Base-by-base conservation (phyloP, 768 basidiomycete genomes). In the Kwoniella heveanensis region DNA sequence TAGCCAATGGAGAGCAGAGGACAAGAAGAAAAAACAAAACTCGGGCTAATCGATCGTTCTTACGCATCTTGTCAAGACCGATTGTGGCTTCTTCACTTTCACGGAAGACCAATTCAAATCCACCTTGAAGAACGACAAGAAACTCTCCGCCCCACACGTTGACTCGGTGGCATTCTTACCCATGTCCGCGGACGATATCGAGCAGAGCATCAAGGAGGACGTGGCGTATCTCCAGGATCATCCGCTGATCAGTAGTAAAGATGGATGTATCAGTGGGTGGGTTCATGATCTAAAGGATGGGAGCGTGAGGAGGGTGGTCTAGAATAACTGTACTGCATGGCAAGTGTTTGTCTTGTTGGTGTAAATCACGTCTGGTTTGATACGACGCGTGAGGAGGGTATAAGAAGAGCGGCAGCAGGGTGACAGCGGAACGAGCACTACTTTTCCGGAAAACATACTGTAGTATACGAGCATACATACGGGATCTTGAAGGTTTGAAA, bases 21-120 rank as follows among this genome's bases (percentile, higher is more conserved):
- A n/a, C n/a, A n/a, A n/a, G n/a, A n/a, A n/a, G n/a, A n/a, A n/a
- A n/a, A n/a, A n/a, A n/a, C n/a, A n/a, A n/a, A n/a, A n/a, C n/a
- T n/a, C n/a, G n/a, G n/a, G n/a, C n/a, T n/a, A n/a, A n/a, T n/a
- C n/a, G n/a, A n/a, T 52, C 50, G 27, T 26, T 25, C 50, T 30
- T 9, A 26, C 13, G 7, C 52, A 3, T 39, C 30, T 10, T n/a
- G n/a, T 0, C 47, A 17, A 57, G 57, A 58, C 57, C 47, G 57
- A 58, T 22, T 58, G 57, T 22, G 57, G 57, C 9, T 58, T 58
- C 47, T 58, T 58, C 25, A 58, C 57, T 17, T 58, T 58, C 25
- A 19, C 26, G 6, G 57, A 58, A 36, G 22, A 24, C 12, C 47
- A 58, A 58, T 58, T 58, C 22, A 26, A 48, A 32, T 32, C 26